These are phyloP conservation scores for Amauroascus niger DNA, from an alignment of 2,329 filamentous ascomycete genomes.

Conservation along the genomic window DNA sequence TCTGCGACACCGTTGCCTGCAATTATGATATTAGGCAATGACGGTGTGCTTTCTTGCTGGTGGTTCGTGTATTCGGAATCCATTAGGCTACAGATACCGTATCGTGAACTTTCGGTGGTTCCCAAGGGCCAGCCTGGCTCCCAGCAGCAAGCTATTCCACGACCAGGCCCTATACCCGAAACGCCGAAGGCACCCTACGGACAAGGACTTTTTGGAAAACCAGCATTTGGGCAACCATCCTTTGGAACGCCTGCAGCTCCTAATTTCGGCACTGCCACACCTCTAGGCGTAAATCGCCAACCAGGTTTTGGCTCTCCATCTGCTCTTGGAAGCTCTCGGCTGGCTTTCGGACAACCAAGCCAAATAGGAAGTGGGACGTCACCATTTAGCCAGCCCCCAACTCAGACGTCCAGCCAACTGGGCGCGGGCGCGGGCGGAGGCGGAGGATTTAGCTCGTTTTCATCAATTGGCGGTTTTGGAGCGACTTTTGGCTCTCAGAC, in stretches of 20 bases:
- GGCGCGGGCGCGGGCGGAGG: constrained; percentile 27
- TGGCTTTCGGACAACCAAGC: constrained; percentile 30
- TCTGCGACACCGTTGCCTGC: constrained; percentile 74
- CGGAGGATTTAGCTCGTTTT: constrained; percentile 25
- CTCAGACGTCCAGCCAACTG: constrained; percentile 15
- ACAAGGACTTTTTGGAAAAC: constrained; percentile 20
- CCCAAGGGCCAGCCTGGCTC: constrained; percentile 23
- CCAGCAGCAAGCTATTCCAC: constrained; percentile 20
- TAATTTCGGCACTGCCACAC: constrained; percentile 17
- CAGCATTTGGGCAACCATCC: constrained; percentile 30
- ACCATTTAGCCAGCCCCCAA: constrained; percentile 28
- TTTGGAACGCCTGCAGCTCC: constrained; percentile 29
- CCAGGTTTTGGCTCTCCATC: constrained; percentile 23
- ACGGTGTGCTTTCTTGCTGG: constrained; percentile 77
- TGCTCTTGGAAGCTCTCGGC: constrained; percentile 21
- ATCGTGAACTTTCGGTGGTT: constrained; percentile 54
- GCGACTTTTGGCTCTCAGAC: constrained; percentile 6
- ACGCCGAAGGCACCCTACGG: constrained; percentile 18
- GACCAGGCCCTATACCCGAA: constrained; percentile 18
- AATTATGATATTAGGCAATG: constrained; percentile 76
- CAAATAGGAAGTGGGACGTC: constrained; percentile 16
- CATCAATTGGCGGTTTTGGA: constrained; percentile 8
- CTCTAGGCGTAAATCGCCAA: constrained; percentile 9
- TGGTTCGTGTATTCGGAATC: constrained; percentile 89
- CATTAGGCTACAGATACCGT: constrained; percentile 62